A percentile compares a stretch with the other conserved stretches of the same genome.
Evolutionary conservation across 441 rosid species (phyloP).

Genomic region (Bruguiera hainesii): DNA sequence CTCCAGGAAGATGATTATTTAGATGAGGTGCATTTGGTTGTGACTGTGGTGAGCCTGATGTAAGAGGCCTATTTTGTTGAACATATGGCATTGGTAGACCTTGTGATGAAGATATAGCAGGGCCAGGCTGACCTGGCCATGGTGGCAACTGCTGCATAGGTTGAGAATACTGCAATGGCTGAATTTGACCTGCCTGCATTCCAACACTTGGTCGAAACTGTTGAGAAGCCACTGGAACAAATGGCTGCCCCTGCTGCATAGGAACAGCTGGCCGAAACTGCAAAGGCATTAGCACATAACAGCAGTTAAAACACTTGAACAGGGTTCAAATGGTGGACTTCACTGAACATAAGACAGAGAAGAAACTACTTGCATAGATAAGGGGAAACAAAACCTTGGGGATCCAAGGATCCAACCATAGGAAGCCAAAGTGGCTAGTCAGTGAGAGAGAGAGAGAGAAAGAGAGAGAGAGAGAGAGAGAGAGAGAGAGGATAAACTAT

Average conservation of each 20-base stretch:
- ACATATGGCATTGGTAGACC: slow-evolving; percentile 51
- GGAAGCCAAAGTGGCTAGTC: slow-evolving; percentile 35
- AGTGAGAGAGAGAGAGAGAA: not conserved
- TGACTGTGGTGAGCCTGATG: slow-evolving; percentile 48
- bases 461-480: not conserved
- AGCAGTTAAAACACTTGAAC: not conserved
- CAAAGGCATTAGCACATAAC: slow-evolving; percentile 8
- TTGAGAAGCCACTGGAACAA: slow-evolving; percentile 54
- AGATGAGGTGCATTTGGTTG: slow-evolving; percentile 43
- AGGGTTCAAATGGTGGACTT: not conserved
- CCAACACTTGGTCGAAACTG: slow-evolving; percentile 65
- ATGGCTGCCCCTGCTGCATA: slow-evolving; percentile 66
- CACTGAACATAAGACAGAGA: slow-evolving; percentile 7
- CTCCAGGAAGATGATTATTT: slow-evolving; percentile 36
- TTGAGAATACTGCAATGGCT: slow-evolving; percentile 63
- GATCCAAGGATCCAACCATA: slow-evolving; percentile 35
- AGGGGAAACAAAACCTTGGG: slow-evolving; percentile 28
- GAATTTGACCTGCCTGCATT: slow-evolving; percentile 53
- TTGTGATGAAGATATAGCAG: slow-evolving; percentile 54
- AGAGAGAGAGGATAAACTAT: not conserved
- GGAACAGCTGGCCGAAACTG: slow-evolving; percentile 76
- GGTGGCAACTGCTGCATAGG: slow-evolving; percentile 66
- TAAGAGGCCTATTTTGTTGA: slow-evolving; percentile 57
- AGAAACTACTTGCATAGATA: slow-evolving; percentile 27
- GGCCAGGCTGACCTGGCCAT: slow-evolving; percentile 74